Conservation (phyloP, 768 basidiomycete genomes). For the Serendipita vermifera region DNA sequence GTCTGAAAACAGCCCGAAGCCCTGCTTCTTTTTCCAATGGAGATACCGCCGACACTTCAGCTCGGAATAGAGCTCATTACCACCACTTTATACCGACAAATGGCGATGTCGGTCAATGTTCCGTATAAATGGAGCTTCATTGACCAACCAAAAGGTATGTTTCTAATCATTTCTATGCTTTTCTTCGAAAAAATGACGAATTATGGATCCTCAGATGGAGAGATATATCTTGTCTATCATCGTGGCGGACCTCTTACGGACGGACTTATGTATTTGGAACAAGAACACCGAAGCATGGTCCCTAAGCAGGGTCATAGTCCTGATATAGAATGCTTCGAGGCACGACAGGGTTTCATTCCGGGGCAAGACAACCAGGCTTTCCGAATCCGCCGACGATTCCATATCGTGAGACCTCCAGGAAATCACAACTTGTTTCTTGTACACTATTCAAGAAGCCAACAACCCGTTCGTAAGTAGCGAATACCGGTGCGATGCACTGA, state of each 20-base stretch:
- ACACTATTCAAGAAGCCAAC: neutral
- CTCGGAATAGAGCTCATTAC: neutral
- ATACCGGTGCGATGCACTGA: too few relatives aligned
- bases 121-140: constrained; percentile 65
- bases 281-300: constrained; percentile 48
- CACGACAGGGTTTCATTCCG: neutral
- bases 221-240: constrained; percentile 55
- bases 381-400: neutral
- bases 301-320: constrained; percentile 19
- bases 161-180: neutral
- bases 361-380: neutral
- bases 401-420: neutral
- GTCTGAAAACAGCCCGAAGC: neutral
- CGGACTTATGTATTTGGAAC: constrained; percentile 63
- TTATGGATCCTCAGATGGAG: constrained; percentile 37
- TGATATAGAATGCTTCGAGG: constrained; percentile 1
- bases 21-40: constrained; percentile 2
- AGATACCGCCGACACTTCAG: neutral
- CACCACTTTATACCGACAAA: neutral
- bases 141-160: constrained; percentile 61
- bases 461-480: neutral
- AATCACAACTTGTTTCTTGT: neutral
- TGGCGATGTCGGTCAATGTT: constrained; percentile 18
- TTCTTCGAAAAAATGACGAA: neutral
- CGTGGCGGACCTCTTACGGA: constrained; percentile 44